Evolutionary conservation across 805 yeast genomes (phyloP), one percentile per base, ranked within the genome.

Genomic region (Candida nemodendra): DNA sequence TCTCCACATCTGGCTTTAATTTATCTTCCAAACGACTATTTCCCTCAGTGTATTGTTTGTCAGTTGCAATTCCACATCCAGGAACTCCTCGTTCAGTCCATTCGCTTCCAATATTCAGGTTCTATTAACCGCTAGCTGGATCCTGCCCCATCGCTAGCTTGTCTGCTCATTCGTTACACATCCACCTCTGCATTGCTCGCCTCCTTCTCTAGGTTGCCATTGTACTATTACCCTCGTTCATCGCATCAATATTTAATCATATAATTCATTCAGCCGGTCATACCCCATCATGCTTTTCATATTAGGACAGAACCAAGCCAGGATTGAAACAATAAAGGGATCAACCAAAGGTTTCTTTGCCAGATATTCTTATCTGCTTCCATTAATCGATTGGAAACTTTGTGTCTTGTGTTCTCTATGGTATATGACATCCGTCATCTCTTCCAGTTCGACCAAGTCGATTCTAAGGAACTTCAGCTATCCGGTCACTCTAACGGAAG

Each of bases 401-500:
- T 48, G 59, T 15, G 30, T 45, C 1, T 61, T 85, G 23, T 91
- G 98, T 60, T 56, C 74, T 7, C 52, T 72, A 25, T 91, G 98
- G 98, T 91, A 91, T 64, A 54, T 78, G 21, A 68, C 81, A 8
- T 82, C 95, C 22, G 90, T 95, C 8, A 62, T 90, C 7, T 84
- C 95, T 2, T 83, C 82, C 48, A 88, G 87, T 54, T 70, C 91
- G 24, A 80, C 95, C 24, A 91, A 91, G 59, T 67, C 80, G 32
- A 87, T 91, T 32, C 66, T 91, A 42, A 75, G 69, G 46, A 66
- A 68, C 32, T 89, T 82, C 61, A 74, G 74, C 30, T 85, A 79
- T 58, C 96, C 99, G 1, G 79, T 89, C n/a, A 82, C 95, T 1
- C 72, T 93, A 40, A 88, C 97, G 1, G 89, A 90, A 69, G 65